Conservation (phyloP, 352 stramenopile genomes). For the Globisporangium splendens region DNA sequence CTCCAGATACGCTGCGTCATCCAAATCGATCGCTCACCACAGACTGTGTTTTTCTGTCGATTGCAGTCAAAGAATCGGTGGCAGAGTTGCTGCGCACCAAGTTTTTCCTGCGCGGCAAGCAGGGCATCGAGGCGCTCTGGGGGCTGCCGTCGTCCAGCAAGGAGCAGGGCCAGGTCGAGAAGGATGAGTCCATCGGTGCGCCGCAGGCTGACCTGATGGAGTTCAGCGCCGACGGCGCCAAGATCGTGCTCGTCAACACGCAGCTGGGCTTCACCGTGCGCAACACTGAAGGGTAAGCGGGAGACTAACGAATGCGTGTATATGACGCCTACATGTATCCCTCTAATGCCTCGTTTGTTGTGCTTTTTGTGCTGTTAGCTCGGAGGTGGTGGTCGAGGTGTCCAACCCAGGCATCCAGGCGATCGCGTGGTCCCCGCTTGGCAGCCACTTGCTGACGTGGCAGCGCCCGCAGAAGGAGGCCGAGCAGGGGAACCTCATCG, state of each 20-base stretch:
- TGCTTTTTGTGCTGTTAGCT: slow-evolving; percentile 27
- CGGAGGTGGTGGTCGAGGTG: slow-evolving; percentile 54
- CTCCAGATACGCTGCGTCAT: no score
- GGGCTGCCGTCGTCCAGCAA: slow-evolving; percentile 55
- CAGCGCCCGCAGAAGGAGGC: slow-evolving; percentile 79
- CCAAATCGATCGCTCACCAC: neutral
- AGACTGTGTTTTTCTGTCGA: neutral
- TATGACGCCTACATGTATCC: no score
- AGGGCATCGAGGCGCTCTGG: slow-evolving; percentile 75
- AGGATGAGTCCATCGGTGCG: slow-evolving; percentile 44
- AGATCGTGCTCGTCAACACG: slow-evolving; percentile 61
- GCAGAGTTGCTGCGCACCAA: slow-evolving; percentile 57
- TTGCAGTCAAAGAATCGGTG: slow-evolving; percentile 9
- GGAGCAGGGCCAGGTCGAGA: slow-evolving; percentile 44
- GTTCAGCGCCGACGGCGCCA: slow-evolving; percentile 64
- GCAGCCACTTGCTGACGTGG: slow-evolving; percentile 85
- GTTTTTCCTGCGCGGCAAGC: slow-evolving; percentile 79
- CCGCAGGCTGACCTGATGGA: slow-evolving; percentile 63
- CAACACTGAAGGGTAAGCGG: slow-evolving; percentile 54
- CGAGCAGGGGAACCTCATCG: slow-evolving; percentile 72
- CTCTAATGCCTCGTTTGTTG: no score
- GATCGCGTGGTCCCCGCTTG: slow-evolving; percentile 78
- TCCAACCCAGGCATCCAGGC: slow-evolving; percentile 72
- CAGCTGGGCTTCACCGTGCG: slow-evolving; percentile 64
- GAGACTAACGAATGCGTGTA: no score